Base-by-base conservation (phyloP, 441 rosid genomes). In the Hura crepitans region DNA sequence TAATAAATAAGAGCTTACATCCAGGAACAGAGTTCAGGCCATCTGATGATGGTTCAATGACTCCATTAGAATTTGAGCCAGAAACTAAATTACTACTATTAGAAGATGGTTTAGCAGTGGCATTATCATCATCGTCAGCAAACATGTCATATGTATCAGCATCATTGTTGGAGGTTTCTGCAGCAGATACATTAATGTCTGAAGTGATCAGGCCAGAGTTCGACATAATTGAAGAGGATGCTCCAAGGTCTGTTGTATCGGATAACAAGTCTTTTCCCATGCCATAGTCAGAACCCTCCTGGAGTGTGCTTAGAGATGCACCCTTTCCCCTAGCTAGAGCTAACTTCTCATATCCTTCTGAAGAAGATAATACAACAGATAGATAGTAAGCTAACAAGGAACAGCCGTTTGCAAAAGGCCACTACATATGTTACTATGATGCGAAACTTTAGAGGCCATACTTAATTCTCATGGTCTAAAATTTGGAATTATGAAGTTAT, bases 311-410 rank as follows among this genome's bases (percentile, higher is more conserved):
- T 14, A 47, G 42, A 50, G 79, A 65, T 68, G 77, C 53, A 68
- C 72, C 81, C 62, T 83, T 83, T 31, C 65, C 88, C 80, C 80
- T 85, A 53, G 86, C 87, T 62, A 69, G 74, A 79, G 88, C 86
- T 66, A 92, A 78, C 78, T 81, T 85, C 75, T 92, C 98, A 67
- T 85, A 92, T 79, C 92, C 92, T 76, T 94, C 98, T 92, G 84
- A 50, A 72, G 72, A 77, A 79, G 2, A 28, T 9, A 28, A 62
- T n/a, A 60, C 30, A 54, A 55, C 30, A 58, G 11, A 65, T 42
- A 53, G 22, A 42, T 37, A 54, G 20, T 33, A 27, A 51, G 47
- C 39, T 14, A 35, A 47, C 58, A 27, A 20, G 45, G n/a, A 49
- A 11, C 23, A 9, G 11, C 35, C 43, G 56, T 18, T 43, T 30